Base-by-base conservation (phyloP, 192 early-diverging fungal species). In the Thamnidium elegans region DNA sequence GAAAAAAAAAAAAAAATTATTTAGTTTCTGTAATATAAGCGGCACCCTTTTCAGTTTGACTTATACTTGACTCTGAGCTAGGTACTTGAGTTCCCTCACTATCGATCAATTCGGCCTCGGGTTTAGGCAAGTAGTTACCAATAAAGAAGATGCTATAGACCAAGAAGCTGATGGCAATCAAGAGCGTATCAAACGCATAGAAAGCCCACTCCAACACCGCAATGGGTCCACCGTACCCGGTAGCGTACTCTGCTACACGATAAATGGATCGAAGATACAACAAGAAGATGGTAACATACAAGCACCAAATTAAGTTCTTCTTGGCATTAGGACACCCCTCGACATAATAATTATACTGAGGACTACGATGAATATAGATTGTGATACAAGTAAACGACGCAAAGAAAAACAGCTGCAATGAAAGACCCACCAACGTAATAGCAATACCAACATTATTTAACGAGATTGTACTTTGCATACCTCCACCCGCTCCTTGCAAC, bases 401-500 rank as follows among this genome's bases (percentile, higher is more conserved):
- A 56, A 56, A 56, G 32, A 56, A 56, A 17, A 56, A 30, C 5
- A 56, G 17, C 8, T 56, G 55, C 17, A 56, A n/a, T 10, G 31
- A 13, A 56, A 56, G 55, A 9, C 55, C 55, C 3, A 56, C 55
- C n/a, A 56, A 19, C 5, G 55, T 56, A 15, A 56, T 34, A 10
- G 55, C 55, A 56, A 56, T 56, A 56, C 55, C 55, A 3, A 36
- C 32, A 56, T 34, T 19, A 19, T 34, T 30, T 11, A 36, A 36
- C 7, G n/a, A 36, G 1, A 39, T 15, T 39, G 55, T 39, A 0
- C 31, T 39, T 56, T 56, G 55, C 3, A 56, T 5, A 8, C 55
- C 55, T 17, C 55, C 55, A 14, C 55, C 55, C 0, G 55, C 55
- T 0, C 55, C 67, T 45, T 79, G 79, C 47, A 81, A 46, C n/a